Percentiles rank a stretch among this genome's conserved stretches.
Conservation (phyloP, 768 basidiomycete genomes). For the Boletus insuetus region DNA sequence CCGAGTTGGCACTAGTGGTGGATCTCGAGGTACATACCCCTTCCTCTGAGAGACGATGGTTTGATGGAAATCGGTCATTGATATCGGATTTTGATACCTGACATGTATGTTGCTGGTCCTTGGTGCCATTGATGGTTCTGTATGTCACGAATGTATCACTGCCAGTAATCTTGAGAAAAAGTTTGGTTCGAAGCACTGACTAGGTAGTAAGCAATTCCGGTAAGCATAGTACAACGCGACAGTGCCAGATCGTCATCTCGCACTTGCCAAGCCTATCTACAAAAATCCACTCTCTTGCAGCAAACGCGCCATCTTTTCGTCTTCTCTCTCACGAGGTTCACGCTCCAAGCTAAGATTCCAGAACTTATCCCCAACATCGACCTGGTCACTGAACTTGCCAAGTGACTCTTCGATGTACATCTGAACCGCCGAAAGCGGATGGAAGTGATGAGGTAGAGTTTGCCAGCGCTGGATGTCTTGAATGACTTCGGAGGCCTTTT, state of each 20-base stretch:
- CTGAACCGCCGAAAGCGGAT: constrained; percentile 60
- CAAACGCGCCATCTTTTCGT: constrained; percentile 92
- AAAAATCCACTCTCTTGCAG: constrained; percentile 88
- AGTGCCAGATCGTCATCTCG: constrained; percentile 2
- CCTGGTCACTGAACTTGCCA: constrained; percentile 63
- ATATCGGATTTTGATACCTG: background rate
- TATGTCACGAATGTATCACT: background rate
- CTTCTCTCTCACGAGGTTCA: constrained; percentile 93
- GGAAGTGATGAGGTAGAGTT: constrained; percentile 83
- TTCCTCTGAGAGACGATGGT: background rate
- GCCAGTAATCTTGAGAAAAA: background rate
- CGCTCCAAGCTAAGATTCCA: constrained; percentile 85
- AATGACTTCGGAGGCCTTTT: constrained; percentile 94
- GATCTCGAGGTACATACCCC: background rate
- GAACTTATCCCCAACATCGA: constrained; percentile 70
- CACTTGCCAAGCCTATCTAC: constrained; percentile 30
- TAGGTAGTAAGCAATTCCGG: constrained; percentile 15
- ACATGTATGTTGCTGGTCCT: background rate
- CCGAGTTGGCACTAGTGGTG: background rate
- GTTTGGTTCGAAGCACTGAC: background rate
- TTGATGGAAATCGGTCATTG: background rate
- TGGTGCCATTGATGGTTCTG: background rate
- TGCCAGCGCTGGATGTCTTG: constrained; percentile 97
- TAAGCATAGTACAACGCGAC: constrained; percentile 23
- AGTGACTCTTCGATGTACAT: constrained; percentile 79